phyloP scores from a whole-genome alignment of 306 rosid genomes.

The Vigna unguiculata region DNA sequence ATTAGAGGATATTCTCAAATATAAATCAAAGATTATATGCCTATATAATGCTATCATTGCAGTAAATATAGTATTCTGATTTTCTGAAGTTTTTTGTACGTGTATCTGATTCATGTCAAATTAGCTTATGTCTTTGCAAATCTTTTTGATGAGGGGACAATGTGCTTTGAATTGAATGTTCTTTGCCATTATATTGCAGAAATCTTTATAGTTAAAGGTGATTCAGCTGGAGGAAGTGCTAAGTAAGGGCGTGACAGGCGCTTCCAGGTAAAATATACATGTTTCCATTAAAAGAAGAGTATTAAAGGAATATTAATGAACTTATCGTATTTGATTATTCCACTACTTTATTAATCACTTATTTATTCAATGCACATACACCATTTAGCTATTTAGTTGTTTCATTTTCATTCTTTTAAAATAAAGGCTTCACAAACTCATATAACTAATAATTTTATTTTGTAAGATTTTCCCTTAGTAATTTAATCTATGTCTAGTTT shows the following conservation, averaged over 20 bases:
- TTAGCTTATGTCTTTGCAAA: constrained; percentile 8
- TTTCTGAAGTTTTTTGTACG: no score
- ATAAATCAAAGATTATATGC: no score
- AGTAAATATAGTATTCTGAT: no score
- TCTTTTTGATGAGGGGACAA: constrained; percentile 13
- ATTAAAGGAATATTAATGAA: neutral
- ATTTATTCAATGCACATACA: neutral
- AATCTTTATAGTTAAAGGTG: no score
- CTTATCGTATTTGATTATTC: neutral
- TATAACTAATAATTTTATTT: no score
- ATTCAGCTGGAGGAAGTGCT: constrained; percentile 99
- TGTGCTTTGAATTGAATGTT: constrained; percentile 19
- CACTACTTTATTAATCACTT: neutral
- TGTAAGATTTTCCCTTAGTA: neutral
- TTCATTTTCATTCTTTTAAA: neutral
- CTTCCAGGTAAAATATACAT: no score
- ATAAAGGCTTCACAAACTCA: no score
- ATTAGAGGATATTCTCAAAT: no score
- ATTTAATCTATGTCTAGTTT: neutral
- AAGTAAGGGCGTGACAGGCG: constrained; percentile 98
- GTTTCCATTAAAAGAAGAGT: no score
- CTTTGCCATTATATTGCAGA: constrained; percentile 55
- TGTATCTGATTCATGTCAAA: constrained; percentile 18
- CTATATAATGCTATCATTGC: no score
- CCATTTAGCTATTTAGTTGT: neutral